These are phyloP conservation scores for Eimeria maxima DNA, from an alignment of 169 alveolate genomes.

Conservation along the genomic window DNA sequence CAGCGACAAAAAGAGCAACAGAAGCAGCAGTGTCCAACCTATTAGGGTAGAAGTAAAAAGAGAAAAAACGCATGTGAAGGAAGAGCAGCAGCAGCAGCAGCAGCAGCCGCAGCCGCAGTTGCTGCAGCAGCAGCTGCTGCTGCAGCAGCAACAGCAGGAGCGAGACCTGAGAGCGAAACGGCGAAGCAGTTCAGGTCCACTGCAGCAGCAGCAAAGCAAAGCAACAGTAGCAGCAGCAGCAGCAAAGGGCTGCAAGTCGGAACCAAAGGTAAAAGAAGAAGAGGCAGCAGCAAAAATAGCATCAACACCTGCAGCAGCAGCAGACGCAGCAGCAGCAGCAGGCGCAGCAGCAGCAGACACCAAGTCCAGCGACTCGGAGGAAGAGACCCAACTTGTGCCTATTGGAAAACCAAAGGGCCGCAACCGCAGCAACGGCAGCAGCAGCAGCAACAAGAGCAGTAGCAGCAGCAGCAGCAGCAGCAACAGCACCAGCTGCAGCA, in stretches of 20 bases:
- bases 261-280: background rate
- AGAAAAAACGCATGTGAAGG: background rate
- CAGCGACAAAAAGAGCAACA: too few relatives aligned
- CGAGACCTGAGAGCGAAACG: background rate
- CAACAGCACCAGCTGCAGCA: background rate
- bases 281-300: background rate
- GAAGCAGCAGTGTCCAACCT: background rate
- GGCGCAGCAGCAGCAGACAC: background rate
- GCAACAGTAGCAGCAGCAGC: constrained; percentile 28
- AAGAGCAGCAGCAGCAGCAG: constrained; percentile 27
- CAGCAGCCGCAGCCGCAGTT: background rate
- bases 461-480: constrained; percentile 35
- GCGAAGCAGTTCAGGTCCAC: background rate
- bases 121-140: constrained; percentile 37
- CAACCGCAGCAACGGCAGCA: background rate
- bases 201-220: background rate
- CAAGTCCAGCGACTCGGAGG: background rate
- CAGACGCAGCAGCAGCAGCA: constrained; percentile 1
- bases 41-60: background rate
- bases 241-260: background rate
- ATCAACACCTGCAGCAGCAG: background rate
- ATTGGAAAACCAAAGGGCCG: constrained; percentile 26
- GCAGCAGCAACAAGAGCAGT: constrained; percentile 7
- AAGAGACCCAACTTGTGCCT: background rate
- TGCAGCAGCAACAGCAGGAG: constrained; percentile 5